Conservation (phyloP, 202 grass and related monocot genomes). For the Schoenoplectus triqueter region DNA sequence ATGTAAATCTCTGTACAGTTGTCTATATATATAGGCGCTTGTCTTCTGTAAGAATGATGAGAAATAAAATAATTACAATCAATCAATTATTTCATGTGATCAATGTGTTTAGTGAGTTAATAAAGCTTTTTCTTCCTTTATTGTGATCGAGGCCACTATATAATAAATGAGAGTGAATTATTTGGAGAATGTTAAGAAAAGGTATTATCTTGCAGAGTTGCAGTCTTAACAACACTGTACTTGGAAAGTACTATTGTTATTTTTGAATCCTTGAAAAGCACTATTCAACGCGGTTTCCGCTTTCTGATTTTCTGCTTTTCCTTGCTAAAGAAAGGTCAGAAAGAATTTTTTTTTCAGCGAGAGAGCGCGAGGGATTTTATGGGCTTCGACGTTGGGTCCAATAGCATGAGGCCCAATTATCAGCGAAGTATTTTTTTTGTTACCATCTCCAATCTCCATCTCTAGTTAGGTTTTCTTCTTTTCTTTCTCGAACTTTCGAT, state of each 20-base stretch:
- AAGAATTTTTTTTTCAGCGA: too few relatives aligned
- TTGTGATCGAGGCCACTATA: constrained; percentile 12
- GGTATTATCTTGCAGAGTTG: neutral
- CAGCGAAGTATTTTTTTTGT: neutral
- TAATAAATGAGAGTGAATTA: constrained; percentile 5
- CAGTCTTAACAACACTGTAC: neutral
- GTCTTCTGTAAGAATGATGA: too few relatives aligned
- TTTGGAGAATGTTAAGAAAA: neutral
- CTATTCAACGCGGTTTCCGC: constrained; percentile 6
- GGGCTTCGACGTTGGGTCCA: neutral
- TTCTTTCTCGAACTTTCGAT: neutral
- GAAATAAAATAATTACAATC: too few relatives aligned
- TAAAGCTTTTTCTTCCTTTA: neutral
- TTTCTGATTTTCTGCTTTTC: neutral
- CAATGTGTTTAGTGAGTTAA: constrained; percentile 3
- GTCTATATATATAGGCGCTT: too few relatives aligned
- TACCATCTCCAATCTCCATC: too few relatives aligned
- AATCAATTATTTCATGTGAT: too few relatives aligned
- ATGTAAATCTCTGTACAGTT: too few relatives aligned
- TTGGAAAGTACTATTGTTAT: neutral
- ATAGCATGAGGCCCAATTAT: neutral
- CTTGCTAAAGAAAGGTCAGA: neutral
- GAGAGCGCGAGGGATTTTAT: neutral
- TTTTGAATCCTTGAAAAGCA: constrained; percentile 8
- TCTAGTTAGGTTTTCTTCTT: neutral